phyloP scores from a whole-genome alignment of 176 grass and related monocot species.

The Metroxylon sagu region DNA sequence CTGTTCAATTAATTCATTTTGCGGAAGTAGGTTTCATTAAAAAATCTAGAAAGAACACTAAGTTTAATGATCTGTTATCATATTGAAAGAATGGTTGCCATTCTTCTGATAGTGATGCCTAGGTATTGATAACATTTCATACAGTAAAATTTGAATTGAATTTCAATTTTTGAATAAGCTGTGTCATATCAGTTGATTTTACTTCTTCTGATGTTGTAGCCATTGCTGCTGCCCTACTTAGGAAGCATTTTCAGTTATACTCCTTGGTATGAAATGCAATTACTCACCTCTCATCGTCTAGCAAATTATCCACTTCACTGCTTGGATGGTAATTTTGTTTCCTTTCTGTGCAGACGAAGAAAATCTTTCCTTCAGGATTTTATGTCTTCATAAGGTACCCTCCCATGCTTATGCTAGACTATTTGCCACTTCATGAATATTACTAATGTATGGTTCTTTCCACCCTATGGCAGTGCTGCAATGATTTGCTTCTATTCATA shows the following conservation, averaged over 20 bases:
- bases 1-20: not conserved
- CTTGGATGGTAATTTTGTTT: slow-evolving; percentile 12
- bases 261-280: slow-evolving; percentile 29
- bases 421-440: not conserved
- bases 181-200: not conserved
- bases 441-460: not conserved
- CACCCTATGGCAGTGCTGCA: slow-evolving; percentile 29
- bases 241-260: slow-evolving; percentile 59
- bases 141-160: not conserved
- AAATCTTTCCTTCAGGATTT: slow-evolving; percentile 57
- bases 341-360: slow-evolving; percentile 50
- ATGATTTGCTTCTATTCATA: slow-evolving; percentile 91
- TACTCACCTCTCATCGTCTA: not conserved
- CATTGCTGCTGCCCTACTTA: slow-evolving; percentile 53
- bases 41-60: not conserved
- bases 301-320: not conserved
- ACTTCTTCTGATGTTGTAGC: slow-evolving; percentile 34
- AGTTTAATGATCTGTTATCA: no score
- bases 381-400: slow-evolving; percentile 54
- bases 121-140: not conserved
- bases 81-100: no score
- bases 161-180: not conserved
- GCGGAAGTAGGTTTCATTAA: not conserved
- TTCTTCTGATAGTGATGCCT: no score
- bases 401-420: not conserved